Conservation (phyloP, 495 filamentous ascomycete genomes). For the Penicillium chermesinum region DNA sequence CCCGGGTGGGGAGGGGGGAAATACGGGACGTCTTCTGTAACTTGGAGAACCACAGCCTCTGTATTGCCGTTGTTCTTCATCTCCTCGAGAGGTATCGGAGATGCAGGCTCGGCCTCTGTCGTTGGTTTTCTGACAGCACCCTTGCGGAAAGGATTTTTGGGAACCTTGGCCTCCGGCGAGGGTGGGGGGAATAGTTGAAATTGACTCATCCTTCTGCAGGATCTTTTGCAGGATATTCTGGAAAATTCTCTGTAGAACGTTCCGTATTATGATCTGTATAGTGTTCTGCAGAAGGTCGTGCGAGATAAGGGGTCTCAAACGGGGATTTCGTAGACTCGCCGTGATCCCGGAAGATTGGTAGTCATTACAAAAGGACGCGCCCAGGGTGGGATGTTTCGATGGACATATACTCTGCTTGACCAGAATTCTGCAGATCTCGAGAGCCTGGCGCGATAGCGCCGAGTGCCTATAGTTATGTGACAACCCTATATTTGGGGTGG, state of each 20-base stretch:
- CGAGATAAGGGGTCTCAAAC: background rate
- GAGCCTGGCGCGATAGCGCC: constrained; percentile 1
- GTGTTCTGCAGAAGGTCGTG: too few relatives aligned
- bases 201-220: constrained; percentile 33
- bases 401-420: constrained; percentile 21
- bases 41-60: constrained; percentile 36
- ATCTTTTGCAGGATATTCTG: background rate
- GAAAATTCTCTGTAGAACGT: too few relatives aligned
- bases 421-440: background rate
- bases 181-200: constrained; percentile 54
- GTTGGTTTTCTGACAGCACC: constrained; percentile 21
- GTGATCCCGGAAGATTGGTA: constrained; percentile 4
- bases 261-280: too few relatives aligned
- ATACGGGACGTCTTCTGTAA: constrained; percentile 35
- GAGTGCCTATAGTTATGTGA: constrained; percentile 17
- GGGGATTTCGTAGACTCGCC: constrained; percentile 1
- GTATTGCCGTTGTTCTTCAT: constrained; percentile 28
- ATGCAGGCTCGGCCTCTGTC: constrained; percentile 22
- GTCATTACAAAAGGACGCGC: constrained; percentile 4
- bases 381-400: constrained; percentile 14
- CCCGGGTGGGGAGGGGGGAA: constrained; percentile 21
- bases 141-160: constrained; percentile 36
- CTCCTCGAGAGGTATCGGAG: constrained; percentile 35
- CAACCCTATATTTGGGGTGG: constrained; percentile 19
- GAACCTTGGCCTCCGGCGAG: constrained; percentile 32